A percentile compares a stretch with the other conserved stretches of the same genome.
Evolutionary conservation across 2,329 filamentous ascomycete genomes (phyloP).

Genomic region (Talaromyces pinophilus): DNA sequence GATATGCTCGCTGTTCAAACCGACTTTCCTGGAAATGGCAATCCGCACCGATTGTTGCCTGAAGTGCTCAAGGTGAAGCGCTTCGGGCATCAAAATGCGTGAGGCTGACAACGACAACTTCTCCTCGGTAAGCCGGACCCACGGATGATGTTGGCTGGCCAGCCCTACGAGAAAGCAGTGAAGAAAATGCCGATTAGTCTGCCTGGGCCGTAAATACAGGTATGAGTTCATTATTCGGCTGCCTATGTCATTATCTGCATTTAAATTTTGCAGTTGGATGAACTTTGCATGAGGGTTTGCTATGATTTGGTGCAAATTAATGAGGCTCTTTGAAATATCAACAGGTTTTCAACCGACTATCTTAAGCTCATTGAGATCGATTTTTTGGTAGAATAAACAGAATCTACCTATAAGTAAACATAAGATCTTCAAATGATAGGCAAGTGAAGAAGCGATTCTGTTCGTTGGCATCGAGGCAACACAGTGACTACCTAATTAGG

Average conservation of each 20-base stretch:
- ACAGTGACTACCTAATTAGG: background rate
- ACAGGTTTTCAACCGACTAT: background rate
- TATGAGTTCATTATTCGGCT: background rate
- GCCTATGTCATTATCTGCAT: background rate
- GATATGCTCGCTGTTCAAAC: background rate
- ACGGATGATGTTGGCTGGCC: constrained; percentile 5
- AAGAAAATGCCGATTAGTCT: background rate
- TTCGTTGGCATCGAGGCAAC: background rate
- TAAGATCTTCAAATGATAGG: too few species aligned
- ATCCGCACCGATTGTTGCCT: constrained; percentile 11
- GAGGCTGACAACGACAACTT: constrained; percentile 7
- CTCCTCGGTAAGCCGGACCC: constrained; percentile 10
- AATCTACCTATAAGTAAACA: background rate
- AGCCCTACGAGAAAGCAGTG: constrained; percentile 9
- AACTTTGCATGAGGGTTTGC: background rate
- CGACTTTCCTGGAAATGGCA: background rate
- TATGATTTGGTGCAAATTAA: background rate
- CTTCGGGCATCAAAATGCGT: constrained; percentile 18
- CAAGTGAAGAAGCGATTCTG: background rate
- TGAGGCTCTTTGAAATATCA: background rate
- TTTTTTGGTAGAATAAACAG: background rate
- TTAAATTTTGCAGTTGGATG: background rate
- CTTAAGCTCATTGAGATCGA: background rate
- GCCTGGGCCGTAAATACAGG: background rate
- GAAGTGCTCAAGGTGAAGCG: constrained; percentile 18